Evolutionary conservation across 2,329 filamentous ascomycete species (phyloP).

Genomic region (Aspergillus fumigatus): DNA sequence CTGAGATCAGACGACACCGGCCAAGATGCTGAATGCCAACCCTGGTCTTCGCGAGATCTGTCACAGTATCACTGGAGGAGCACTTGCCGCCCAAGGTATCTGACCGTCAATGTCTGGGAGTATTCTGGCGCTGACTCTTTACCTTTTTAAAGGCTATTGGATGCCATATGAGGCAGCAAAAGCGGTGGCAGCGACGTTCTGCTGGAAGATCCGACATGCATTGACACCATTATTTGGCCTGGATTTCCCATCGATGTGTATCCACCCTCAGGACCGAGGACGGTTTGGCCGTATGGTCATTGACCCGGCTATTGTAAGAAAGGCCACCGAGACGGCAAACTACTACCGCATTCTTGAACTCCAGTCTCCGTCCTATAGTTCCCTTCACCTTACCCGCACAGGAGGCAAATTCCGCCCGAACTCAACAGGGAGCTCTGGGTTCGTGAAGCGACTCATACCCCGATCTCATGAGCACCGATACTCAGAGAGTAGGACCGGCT

Average conservation of each 20-base stretch:
- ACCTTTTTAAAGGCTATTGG: slow-evolving; percentile 78
- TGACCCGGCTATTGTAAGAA: slow-evolving; percentile 50
- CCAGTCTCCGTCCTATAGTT: not conserved
- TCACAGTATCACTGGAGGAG: slow-evolving; percentile 90
- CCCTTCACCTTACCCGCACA: not conserved
- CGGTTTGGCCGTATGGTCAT: slow-evolving; percentile 66
- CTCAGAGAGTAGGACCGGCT: slow-evolving; percentile 28
- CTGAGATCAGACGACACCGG: slow-evolving; percentile 68
- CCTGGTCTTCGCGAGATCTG: slow-evolving; percentile 82
- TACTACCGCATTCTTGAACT: slow-evolving; percentile 31
- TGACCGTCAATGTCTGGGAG: too few species aligned
- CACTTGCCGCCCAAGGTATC: slow-evolving; percentile 81
- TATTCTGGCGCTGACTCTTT: too few species aligned
- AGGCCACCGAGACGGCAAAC: slow-evolving; percentile 43
- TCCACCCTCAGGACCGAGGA: slow-evolving; percentile 55
- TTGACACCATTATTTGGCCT: slow-evolving; percentile 87
- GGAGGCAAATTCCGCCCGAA: slow-evolving; percentile 5
- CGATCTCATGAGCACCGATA: slow-evolving; percentile 23
- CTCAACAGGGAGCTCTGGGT: slow-evolving; percentile 5
- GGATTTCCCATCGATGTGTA: slow-evolving; percentile 70
- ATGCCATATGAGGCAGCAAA: slow-evolving; percentile 84
- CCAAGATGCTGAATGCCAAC: slow-evolving; percentile 74
- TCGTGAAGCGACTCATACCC: slow-evolving; percentile 18
- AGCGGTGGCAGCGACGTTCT: slow-evolving; percentile 86
- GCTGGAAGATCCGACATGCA: slow-evolving; percentile 74